A percentile compares a stretch with the other conserved stretches of the same genome.
Evolutionary conservation across 2,329 filamentous ascomycete species (phyloP).

Genomic region (Rasamsonia emersonii): DNA sequence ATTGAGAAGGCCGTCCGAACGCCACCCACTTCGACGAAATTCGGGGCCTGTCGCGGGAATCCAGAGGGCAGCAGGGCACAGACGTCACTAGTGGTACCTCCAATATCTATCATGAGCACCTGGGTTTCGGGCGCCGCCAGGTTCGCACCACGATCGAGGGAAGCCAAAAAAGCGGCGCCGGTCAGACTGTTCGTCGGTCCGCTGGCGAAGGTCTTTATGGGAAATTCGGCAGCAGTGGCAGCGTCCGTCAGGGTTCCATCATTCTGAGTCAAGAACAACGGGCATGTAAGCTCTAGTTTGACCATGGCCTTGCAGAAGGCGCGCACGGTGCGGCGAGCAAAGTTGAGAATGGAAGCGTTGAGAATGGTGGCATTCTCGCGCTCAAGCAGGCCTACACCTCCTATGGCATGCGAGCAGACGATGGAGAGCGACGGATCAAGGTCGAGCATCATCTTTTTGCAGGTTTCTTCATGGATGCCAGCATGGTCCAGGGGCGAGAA

Average conservation of each 20-base stretch:
- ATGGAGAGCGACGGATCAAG: slow-evolving; percentile 23
- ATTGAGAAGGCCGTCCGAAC: slow-evolving; percentile 56
- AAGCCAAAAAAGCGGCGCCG: slow-evolving; percentile 52
- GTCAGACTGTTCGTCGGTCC: slow-evolving; percentile 58
- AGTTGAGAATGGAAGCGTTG: slow-evolving; percentile 53
- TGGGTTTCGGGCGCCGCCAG: slow-evolving; percentile 22
- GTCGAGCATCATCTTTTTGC: slow-evolving; percentile 29
- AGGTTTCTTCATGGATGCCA: slow-evolving; percentile 34
- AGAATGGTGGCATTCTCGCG: slow-evolving; percentile 58
- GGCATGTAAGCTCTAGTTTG: slow-evolving; percentile 43
- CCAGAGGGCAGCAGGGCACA: slow-evolving; percentile 53
- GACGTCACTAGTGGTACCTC: slow-evolving; percentile 58
- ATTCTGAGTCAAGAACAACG: slow-evolving; percentile 55
- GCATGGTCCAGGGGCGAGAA: slow-evolving; percentile 40
- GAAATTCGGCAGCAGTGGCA: slow-evolving; percentile 45
- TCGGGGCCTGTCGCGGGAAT: slow-evolving; percentile 55
- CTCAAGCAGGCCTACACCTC: slow-evolving; percentile 42
- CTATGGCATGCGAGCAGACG: slow-evolving; percentile 39
- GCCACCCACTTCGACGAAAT: slow-evolving; percentile 54
- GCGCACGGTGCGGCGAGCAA: slow-evolving; percentile 49
- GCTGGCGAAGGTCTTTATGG: slow-evolving; percentile 54
- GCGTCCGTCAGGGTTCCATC: slow-evolving; percentile 54
- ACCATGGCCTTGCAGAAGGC: slow-evolving; percentile 47
- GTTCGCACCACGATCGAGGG: slow-evolving; percentile 6
- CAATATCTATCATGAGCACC: slow-evolving; percentile 51